These are phyloP conservation scores for Mycena polygramma DNA, from an alignment of 768 basidiomycete genomes.

Conservation along the genomic window DNA sequence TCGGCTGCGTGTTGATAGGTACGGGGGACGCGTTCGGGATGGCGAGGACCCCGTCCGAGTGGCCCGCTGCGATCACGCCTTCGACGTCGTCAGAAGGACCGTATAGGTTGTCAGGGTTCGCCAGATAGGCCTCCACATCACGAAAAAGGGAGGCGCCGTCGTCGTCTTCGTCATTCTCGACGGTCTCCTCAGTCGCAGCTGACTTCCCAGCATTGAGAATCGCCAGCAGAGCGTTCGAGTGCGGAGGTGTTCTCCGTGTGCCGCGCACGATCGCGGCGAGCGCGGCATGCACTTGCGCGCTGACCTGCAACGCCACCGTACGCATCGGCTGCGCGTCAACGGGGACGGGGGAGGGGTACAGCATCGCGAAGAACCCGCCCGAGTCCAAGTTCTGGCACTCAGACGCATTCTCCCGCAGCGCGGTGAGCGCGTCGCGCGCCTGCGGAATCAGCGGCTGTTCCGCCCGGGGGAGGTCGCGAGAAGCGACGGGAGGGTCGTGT, in stretches of 20 bases:
- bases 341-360: not conserved
- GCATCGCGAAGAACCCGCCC: not conserved
- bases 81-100: no score
- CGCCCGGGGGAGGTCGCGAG: no score
- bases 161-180: not conserved
- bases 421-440: slow-evolving; percentile 18
- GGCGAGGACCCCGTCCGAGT: no score
- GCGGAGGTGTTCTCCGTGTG: not conserved
- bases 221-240: not conserved
- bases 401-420: not conserved
- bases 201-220: not conserved
- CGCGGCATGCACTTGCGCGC: not conserved
- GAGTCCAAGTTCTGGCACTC: not conserved
- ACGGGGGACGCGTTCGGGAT: no score
- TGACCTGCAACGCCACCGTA: not conserved
- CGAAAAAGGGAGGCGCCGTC: no score
- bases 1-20: no score
- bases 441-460: slow-evolving; percentile 7
- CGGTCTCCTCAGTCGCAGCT: not conserved
- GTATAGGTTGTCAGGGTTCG: no score
- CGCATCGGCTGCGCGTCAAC: not conserved
- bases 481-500: no score
- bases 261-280: not conserved
- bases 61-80: no score
- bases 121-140: no score